Evolutionary conservation across 2,329 filamentous ascomycete species (phyloP), one percentile per base, ranked within the genome.

Genomic region (Cladosporium colombiae): DNA sequence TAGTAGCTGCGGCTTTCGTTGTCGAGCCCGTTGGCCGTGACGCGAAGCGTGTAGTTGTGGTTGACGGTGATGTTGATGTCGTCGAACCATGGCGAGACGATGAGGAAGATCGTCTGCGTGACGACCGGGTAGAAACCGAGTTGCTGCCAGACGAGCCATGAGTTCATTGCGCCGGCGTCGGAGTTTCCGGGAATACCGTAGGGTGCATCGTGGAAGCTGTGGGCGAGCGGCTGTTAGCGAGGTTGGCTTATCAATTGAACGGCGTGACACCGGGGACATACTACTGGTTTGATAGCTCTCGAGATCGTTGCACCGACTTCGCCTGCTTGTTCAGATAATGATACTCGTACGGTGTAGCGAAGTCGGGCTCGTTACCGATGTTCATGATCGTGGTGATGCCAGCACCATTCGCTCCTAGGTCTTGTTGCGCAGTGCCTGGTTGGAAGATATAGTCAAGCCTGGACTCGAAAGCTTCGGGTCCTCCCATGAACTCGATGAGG

Each of bases 21-120:
- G 1, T 77, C 78, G 14, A 85, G 70, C 0, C 81, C 81, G 6
- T 70, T 71, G 0, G 84, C 81, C 0, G 74, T 80, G 40, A 88
- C 85, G 1, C 79, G 77, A 40, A 87, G 69, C 1, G 77, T 79
- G 3, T 73, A 70, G 44, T 72, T 69, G 8, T 64, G 68, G 40
- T 70, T 72, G 3, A 75, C 62, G 7, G 65, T 79, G 37, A 74
- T 71, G 44, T 79, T 71, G 33, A 75, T 68, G 31, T 74, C 70
- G 1, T 23, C 29, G 46, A 74, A 73, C 72, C 72, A 74, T 0
- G 71, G 72, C 13, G 65, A 68, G 8, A 62, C 65, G 49, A 74
- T 58, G 11, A 73, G 62, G 75, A 89, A 90, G 27, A 91, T 83
- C 18, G 83, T 88, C 50, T 75, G 73, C 0, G 73, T 74, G 1